Percentiles rank a stretch among this genome's conserved stretches.
phyloP scores from a whole-genome alignment of 1,284 basidiomycete species.

The Rhodotorula sp. region DNA sequence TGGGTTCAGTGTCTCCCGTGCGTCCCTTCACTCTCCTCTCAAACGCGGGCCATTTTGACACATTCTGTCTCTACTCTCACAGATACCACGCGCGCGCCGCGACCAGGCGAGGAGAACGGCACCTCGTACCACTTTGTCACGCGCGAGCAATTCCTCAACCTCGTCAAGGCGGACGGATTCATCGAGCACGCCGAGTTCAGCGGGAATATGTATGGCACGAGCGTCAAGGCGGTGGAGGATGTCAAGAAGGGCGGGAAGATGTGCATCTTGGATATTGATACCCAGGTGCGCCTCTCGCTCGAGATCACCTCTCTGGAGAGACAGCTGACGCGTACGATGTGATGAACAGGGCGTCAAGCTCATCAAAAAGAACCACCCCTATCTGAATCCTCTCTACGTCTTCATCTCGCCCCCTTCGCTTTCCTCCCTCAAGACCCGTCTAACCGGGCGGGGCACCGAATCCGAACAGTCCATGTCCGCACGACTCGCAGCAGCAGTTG shows the following conservation, averaged over 20 bases:
- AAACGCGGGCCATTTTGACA: not conserved
- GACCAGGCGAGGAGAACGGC: slow-evolving; percentile 78
- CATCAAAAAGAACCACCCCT: slow-evolving; percentile 67
- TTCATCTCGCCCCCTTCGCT: slow-evolving; percentile 90
- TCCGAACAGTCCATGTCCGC: slow-evolving; percentile 68
- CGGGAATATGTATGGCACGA: slow-evolving; percentile 90
- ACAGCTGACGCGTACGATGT: not conserved
- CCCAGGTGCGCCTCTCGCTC: slow-evolving; percentile 63
- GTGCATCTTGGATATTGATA: slow-evolving; percentile 95
- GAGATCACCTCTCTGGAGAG: not conserved
- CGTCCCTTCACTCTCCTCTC: slow-evolving; percentile 46
- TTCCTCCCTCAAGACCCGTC: slow-evolving; percentile 62
- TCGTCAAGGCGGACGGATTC: slow-evolving; percentile 56
- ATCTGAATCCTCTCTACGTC: slow-evolving; percentile 80
- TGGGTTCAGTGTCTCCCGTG: slow-evolving; percentile 92
- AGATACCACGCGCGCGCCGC: slow-evolving; percentile 89
- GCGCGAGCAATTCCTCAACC: slow-evolving; percentile 54
- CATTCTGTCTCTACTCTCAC: not conserved
- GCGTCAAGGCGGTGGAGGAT: slow-evolving; percentile 63
- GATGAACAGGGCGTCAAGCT: slow-evolving; percentile 74
- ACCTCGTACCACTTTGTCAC: slow-evolving; percentile 60
- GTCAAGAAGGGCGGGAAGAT: slow-evolving; percentile 57
- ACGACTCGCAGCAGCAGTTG: slow-evolving; percentile 73
- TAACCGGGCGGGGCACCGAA: slow-evolving; percentile 82
- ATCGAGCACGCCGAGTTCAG: slow-evolving; percentile 74